A percentile compares a stretch with the other conserved stretches of the same genome.
phyloP scores from a whole-genome alignment of 306 rosid genomes.

The Rosa multiflora region DNA sequence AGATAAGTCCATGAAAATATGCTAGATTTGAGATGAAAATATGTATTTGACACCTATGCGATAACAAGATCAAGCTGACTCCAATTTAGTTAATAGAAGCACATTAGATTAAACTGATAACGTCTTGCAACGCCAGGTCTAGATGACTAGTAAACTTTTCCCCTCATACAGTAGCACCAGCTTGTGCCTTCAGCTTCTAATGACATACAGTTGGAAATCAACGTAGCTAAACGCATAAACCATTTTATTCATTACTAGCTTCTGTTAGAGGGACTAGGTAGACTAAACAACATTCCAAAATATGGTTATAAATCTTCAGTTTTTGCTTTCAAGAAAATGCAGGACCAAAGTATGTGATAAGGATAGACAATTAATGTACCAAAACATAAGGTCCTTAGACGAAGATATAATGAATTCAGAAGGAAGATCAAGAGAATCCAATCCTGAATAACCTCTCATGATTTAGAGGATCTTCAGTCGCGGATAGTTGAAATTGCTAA shows the following conservation, averaged over 20 bases:
- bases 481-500: constrained; percentile 68
- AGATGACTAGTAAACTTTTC: too few relatives aligned
- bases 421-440: constrained; percentile 57
- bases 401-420: constrained; percentile 48
- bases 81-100: too few relatives aligned
- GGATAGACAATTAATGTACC: constrained; percentile 44
- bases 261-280: not conserved
- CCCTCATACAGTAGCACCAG: not conserved
- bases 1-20: too few relatives aligned
- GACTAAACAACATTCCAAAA: not conserved
- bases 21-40: too few relatives aligned
- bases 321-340: constrained; percentile 33
- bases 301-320: constrained; percentile 8
- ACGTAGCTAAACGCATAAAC: not conserved
- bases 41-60: too few relatives aligned
- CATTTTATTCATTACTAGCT: not conserved
- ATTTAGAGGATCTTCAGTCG: constrained; percentile 57
- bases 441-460: constrained; percentile 54
- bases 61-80: too few relatives aligned
- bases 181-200: constrained; percentile 11
- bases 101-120: too few relatives aligned
- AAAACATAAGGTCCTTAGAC: constrained; percentile 42
- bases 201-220: constrained; percentile 15
- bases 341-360: constrained; percentile 41
- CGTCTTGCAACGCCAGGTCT: too few relatives aligned